Conservation (phyloP, 805 yeast genomes). For the Ogataea methylovora region DNA sequence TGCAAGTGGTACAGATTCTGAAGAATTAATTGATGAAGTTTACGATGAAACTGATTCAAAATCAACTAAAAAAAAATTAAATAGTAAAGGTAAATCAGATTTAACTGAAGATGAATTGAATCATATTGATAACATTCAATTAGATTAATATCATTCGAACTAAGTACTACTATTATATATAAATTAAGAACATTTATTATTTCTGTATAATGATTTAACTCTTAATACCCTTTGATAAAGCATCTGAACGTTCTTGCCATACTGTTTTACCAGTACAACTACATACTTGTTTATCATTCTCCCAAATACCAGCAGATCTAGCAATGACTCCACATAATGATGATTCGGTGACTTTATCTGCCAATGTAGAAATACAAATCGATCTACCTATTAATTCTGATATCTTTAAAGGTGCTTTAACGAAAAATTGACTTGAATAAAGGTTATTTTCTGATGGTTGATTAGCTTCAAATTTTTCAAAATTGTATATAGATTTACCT, state of each 20-base stretch:
- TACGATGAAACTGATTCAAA: conserved; percentile 1
- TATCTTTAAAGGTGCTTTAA: conserved; percentile 39
- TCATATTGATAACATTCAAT: conserved; percentile 9
- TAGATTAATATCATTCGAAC: conserved; percentile 4
- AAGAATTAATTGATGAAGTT: neutral
- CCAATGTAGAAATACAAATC: conserved; percentile 36
- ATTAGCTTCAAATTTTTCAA: conserved; percentile 27
- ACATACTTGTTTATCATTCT: conserved; percentile 87
- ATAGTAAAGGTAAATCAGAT: no score
- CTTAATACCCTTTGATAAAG: conserved; percentile 48
- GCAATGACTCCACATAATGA: conserved; percentile 84
- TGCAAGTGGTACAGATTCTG: neutral
- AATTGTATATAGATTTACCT: conserved; percentile 41
- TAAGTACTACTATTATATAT: no score
- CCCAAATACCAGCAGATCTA: conserved; percentile 96
- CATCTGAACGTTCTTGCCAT: conserved; percentile 91
- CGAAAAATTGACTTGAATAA: conserved; percentile 38
- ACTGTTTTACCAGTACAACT: conserved; percentile 92
- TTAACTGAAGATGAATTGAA: conserved; percentile 1
- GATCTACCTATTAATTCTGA: conserved; percentile 67
- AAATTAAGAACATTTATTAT: no score
- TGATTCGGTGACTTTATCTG: conserved; percentile 31
- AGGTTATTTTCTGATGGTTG: conserved; percentile 25
- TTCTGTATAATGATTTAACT: no score
- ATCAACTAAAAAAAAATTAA: neutral